Evolutionary conservation across 345 rosid genomes (phyloP), one percentile per base, ranked within the genome.

Genomic region (Lumnitzera racemosa): DNA sequence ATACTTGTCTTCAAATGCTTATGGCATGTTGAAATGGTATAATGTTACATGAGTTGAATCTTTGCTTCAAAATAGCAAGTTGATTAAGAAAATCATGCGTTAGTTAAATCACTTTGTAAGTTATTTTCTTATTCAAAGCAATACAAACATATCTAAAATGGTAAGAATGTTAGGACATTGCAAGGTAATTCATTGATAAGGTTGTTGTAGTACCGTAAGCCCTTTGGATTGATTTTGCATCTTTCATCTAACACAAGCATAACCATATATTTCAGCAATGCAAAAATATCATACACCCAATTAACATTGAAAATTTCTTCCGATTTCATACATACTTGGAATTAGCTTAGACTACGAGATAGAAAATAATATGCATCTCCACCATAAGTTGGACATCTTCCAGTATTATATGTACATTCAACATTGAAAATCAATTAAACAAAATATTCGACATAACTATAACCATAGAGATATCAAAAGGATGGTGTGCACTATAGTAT

Each of bases 1-100:
- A 54, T 76, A 79, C 47, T 79, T 78, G 56, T 79, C 78, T 63
- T 79, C 83, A 54, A 79, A 71, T 51, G 60, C 70, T 63, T 70
- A 81, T 12, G 83, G 83, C 41, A 56, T 75, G 61, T 79, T 78
- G 25, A 27, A 48, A 64, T 79, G 67, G 64, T 51, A 67, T 11
- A 79, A 24, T 41, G 80, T 65, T 51, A 76, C 83, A 58, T 76
- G 78, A 81, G 69, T 48, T 79, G 68, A 47, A 79, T 70, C 47
- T 78, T 76, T 76, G 76, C 24, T 67, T 52, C 10, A 20, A 57
- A 50, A 16, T 49, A 14, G 29, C 17, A 17, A 13, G n/a, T 31
- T 9, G 46, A 12, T 53, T 4, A 20, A 52, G 12, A 20, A 17
- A 11, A 0, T 36, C 20, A 13, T 36, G 43, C 36, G 31, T 24